Percentiles rank a stretch among this genome's conserved stretches.
Conservation (phyloP, 768 basidiomycete species). For the Termitomyces sp. region DNA sequence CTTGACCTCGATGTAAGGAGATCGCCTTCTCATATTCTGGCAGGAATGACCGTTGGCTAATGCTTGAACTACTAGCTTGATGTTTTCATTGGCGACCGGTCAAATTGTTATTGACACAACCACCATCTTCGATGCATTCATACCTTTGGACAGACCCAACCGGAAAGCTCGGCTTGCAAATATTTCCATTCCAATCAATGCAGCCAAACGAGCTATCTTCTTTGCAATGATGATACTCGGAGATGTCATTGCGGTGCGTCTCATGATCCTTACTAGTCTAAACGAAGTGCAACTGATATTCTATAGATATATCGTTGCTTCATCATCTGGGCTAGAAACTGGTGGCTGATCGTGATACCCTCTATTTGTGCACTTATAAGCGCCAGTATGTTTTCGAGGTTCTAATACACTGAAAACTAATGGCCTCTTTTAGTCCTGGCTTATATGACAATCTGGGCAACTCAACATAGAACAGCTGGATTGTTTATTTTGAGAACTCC, state of each 20-base stretch:
- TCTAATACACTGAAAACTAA: not conserved
- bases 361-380: not conserved
- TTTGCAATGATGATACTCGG: slow-evolving; percentile 8
- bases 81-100: not conserved
- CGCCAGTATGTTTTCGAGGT: not conserved
- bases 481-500: not conserved
- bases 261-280: not conserved
- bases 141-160: not conserved
- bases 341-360: not conserved
- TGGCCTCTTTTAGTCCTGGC: not conserved
- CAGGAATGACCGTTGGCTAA: too few species aligned
- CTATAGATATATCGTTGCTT: not conserved
- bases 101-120: not conserved
- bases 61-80: not conserved
- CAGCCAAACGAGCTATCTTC: slow-evolving; percentile 5
- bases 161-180: not conserved
- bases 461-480: not conserved
- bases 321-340: not conserved
- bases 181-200: slow-evolving; percentile 3
- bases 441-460: slow-evolving; percentile 1
- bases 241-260: slow-evolving; percentile 2
- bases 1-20: not conserved
- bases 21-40: too few species aligned
- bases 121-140: not conserved
- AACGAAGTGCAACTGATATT: not conserved